phyloP scores from a whole-genome alignment of 2,329 filamentous ascomycete species.

The Neofusicoccum kwambonambiense region DNA sequence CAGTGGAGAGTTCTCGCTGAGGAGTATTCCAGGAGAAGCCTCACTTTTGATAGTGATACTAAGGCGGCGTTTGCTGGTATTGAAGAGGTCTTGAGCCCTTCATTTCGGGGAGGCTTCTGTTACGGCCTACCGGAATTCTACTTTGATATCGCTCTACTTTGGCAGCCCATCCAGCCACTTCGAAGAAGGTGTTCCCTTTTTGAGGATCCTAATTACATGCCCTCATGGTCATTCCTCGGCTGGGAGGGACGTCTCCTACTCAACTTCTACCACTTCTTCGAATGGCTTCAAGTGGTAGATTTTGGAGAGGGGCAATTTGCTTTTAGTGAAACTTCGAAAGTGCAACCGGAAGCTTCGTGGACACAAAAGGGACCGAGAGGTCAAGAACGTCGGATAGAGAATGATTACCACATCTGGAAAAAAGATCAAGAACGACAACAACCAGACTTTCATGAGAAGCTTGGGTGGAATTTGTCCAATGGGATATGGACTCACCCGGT shows the following conservation, averaged over 20 bases:
- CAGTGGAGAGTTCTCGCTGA: too few relatives aligned
- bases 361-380: not conserved
- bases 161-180: too few relatives aligned
- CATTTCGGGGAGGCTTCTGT: too few relatives aligned
- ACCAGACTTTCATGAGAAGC: not conserved
- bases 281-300: not conserved
- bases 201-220: too few relatives aligned
- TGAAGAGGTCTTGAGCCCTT: too few relatives aligned
- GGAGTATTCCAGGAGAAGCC: not conserved
- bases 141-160: too few relatives aligned
- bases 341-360: not conserved
- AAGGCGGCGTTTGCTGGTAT: not conserved
- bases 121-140: too few relatives aligned
- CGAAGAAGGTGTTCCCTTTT: too few relatives aligned
- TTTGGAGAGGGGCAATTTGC: too few relatives aligned
- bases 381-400: not conserved
- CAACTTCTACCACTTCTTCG: not conserved
- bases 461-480: not conserved
- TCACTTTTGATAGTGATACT: not conserved
- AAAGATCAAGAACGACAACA: not conserved
- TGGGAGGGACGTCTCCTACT: too few relatives aligned
- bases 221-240: too few relatives aligned
- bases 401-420: not conserved
- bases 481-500: not conserved
- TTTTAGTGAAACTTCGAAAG: not conserved